Percentiles rank a stretch among this genome's conserved stretches.
phyloP scores from a whole-genome alignment of 164 flowering plant genomes.

The Liriodendron chinense region DNA sequence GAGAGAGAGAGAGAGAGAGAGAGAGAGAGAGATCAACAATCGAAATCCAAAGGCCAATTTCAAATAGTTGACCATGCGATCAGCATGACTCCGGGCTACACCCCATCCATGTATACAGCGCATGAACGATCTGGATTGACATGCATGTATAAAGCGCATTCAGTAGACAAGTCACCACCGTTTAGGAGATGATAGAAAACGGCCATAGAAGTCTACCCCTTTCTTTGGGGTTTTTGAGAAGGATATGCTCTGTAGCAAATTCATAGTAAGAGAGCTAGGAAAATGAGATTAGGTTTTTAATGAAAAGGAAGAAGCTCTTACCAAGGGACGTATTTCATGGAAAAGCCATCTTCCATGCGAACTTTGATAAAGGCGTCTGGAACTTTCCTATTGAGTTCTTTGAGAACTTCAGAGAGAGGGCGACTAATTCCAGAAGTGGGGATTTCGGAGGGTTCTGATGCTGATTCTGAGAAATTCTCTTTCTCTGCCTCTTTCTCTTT shows the following conservation, averaged over 20 bases:
- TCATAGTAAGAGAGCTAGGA: neutral
- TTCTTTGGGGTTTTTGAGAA: no score
- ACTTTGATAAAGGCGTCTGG: slow-evolving; percentile 62
- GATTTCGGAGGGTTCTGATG: slow-evolving; percentile 18
- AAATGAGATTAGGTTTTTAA: neutral
- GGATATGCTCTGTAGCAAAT: neutral
- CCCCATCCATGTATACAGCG: no score
- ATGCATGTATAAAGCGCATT: neutral
- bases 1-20: no score
- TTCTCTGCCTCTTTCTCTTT: slow-evolving; percentile 4
- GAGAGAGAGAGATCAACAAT: no score
- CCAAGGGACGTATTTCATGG: slow-evolving; percentile 83
- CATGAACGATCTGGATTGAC: no score
- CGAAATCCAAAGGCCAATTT: neutral
- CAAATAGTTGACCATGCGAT: neutral
- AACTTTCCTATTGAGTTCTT: slow-evolving; percentile 69
- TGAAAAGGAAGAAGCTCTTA: slow-evolving; percentile 12
- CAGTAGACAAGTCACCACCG: neutral
- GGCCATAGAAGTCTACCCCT: neutral
- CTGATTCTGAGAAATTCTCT: slow-evolving; percentile 8
- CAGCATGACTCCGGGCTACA: neutral
- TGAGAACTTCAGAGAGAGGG: slow-evolving; percentile 77
- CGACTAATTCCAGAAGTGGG: slow-evolving; percentile 65
- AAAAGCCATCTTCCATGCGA: slow-evolving; percentile 59
- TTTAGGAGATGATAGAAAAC: neutral